Conservation (phyloP, 176 grass and related monocot species). For the Cocos nucifera region DNA sequence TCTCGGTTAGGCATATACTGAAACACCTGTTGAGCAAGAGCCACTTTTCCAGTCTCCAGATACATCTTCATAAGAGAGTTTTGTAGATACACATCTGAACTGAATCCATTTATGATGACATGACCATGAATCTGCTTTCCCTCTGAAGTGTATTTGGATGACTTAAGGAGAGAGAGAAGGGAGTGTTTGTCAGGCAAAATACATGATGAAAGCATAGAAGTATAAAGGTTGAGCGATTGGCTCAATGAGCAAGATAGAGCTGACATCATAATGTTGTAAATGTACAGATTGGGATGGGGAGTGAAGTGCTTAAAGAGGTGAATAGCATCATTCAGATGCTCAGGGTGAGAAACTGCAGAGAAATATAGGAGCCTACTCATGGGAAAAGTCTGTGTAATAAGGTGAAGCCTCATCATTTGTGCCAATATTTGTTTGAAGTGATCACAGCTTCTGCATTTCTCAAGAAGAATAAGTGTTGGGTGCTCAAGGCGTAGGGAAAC, state of each 20-base stretch:
- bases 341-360: constrained; percentile 23
- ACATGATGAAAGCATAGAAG: constrained; percentile 22
- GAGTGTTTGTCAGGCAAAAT: constrained; percentile 28
- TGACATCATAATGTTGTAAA: constrained; percentile 45
- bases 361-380: constrained; percentile 53
- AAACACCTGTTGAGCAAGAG: constrained; percentile 28
- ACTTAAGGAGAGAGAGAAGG: constrained; percentile 45
- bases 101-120: constrained; percentile 23
- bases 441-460: constrained; percentile 20
- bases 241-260: constrained; percentile 12
- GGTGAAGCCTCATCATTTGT: constrained; percentile 40
- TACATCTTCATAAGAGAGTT: constrained; percentile 52
- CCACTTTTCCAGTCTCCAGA: constrained; percentile 23
- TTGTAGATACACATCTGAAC: constrained; percentile 22
- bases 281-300: constrained; percentile 41
- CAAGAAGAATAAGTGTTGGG: constrained; percentile 42
- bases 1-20: constrained; percentile 4
- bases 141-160: constrained; percentile 6
- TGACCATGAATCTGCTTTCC: constrained; percentile 43
- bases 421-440: constrained; percentile 37
- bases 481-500: constrained; percentile 39
- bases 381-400: constrained; percentile 38
- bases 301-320: constrained; percentile 48
- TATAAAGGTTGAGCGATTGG: constrained; percentile 23
- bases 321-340: constrained; percentile 18